Conservation (phyloP, 2,329 filamentous ascomycete species). For the Sporothrix protearum region DNA sequence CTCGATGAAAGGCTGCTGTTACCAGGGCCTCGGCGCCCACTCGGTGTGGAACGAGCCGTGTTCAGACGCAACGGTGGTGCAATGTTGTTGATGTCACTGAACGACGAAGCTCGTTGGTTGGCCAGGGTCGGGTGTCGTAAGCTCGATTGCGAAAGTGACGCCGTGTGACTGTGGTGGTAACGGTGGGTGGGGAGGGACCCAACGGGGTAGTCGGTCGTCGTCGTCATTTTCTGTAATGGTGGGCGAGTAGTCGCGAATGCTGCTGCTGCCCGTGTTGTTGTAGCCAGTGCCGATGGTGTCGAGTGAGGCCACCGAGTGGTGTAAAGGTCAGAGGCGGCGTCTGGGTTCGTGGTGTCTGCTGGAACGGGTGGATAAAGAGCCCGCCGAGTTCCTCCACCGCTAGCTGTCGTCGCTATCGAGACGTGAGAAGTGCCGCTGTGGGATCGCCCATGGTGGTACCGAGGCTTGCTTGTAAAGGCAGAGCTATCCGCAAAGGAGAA, state of each 20-base stretch:
- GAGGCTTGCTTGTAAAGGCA: conserved; percentile 30
- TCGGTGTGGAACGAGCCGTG: conserved; percentile 34
- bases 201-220: conserved; percentile 33
- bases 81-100: conserved; percentile 37
- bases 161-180: conserved; percentile 33
- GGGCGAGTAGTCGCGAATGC: conserved; percentile 51
- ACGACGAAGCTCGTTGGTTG: conserved; percentile 42
- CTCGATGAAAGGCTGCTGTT: conserved; percentile 41
- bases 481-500: conserved; percentile 38
- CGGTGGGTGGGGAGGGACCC: conserved; percentile 26
- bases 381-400: conserved; percentile 48
- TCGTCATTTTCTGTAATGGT: conserved; percentile 54
- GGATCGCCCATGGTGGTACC: conserved; percentile 55
- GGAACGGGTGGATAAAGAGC: conserved; percentile 59
- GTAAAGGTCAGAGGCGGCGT: conserved; percentile 59
- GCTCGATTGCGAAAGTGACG: conserved; percentile 32
- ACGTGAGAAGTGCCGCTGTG: conserved; percentile 56
- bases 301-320: conserved; percentile 53
- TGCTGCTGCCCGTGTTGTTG: conserved; percentile 37
- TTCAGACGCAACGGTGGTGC: conserved; percentile 39
- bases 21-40: conserved; percentile 21
- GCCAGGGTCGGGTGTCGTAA: conserved; percentile 40
- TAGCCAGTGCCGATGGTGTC: conserved; percentile 38
- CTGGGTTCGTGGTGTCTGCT: conserved; percentile 59
- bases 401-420: conserved; percentile 54